Base-by-base conservation (phyloP, 495 filamentous ascomycete genomes). In the Penicillium longicatenatum region DNA sequence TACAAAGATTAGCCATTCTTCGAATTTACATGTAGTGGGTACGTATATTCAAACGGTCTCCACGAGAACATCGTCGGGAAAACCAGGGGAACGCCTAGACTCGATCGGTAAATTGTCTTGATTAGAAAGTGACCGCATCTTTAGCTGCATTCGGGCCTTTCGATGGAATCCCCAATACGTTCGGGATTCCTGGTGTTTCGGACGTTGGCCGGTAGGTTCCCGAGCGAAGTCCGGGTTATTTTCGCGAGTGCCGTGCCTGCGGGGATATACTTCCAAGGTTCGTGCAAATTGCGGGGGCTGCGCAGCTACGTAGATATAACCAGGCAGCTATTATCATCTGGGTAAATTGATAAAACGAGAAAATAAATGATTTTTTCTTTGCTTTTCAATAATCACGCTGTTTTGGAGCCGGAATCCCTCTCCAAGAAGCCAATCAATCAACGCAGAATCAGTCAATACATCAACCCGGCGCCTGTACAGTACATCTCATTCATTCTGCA, bases 11-110 rank as follows among this genome's bases (percentile, higher is more conserved):
- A 17, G 6, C 8, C 12, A 9, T 35, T 35, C 31, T 35, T 12
- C 8, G 12, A 6, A 35, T 10, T 35, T 12, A 11, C 31, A 10
- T 11, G 3, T 35, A 35, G 31, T 35, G 12, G 2, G 37, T n/a
- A 39, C 16, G 33, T 39, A 39, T 39, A 39, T 17, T 17, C 44
- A 46, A 45, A 24, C 19, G 20, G 9, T 21, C 44, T n/a, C 47
- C 50, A 68, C 70, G 69, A 70, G 60, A 70, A 71, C 56, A 56
- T 37, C 56, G 59, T 71, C 70, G 70, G 70, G 67, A 58, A 57
- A 70, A 50, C 47, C 58, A 73, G 70, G 70, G 57, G 29, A 55
- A 46, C 45, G 33, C 24, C 7, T 22, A 46, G 42, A 45, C 17
- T 22, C 42, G 11, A 45, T 11, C 42, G 3, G 17, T 8, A 22